These are phyloP conservation scores for Allomyces arbusculus DNA, from an alignment of 192 early-diverging fungal genomes.

Conservation along the genomic window DNA sequence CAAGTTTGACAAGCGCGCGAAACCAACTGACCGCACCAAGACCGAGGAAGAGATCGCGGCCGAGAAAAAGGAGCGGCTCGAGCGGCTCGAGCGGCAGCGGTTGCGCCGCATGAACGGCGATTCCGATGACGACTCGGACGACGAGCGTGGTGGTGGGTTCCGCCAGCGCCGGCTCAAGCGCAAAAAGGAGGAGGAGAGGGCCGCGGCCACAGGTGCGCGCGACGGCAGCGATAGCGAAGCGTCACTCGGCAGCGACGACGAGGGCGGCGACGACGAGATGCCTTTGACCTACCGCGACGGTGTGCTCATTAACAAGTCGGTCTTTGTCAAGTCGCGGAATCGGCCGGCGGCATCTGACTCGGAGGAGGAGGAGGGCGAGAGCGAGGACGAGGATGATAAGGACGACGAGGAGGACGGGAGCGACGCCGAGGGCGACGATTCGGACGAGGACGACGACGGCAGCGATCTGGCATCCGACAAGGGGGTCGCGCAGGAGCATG, in stretches of 20 bases:
- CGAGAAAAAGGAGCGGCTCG: constrained; percentile 67
- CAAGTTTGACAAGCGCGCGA: constrained; percentile 59
- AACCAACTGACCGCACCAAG: constrained; percentile 76
- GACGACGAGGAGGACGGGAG: constrained; percentile 26
- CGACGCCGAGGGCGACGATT: constrained; percentile 37
- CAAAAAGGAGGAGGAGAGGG: constrained; percentile 6
- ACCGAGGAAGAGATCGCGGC: constrained; percentile 80
- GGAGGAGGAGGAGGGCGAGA: constrained; percentile 4
- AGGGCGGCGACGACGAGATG: not conserved
- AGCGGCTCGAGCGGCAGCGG: constrained; percentile 60
- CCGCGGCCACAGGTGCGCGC: constrained; percentile 2
- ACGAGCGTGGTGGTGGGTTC: constrained; percentile 11
- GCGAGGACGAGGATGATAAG: constrained; percentile 33
- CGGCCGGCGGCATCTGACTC: constrained; percentile 9
- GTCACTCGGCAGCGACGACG: too few relatives aligned
- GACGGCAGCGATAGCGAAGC: constrained; percentile 13
- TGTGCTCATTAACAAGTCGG: constrained; percentile 23
- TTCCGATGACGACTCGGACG: too few relatives aligned
- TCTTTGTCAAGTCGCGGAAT: constrained; percentile 16
- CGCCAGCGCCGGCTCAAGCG: constrained; percentile 4
- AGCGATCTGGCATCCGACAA: constrained; percentile 24
- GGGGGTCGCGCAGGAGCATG: constrained; percentile 12
- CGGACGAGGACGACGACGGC: constrained; percentile 26
- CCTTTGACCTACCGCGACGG: constrained; percentile 30
- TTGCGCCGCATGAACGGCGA: constrained; percentile 64